Base-by-base conservation (phyloP, 345 rosid genomes). In the Gossypium thurberi region DNA sequence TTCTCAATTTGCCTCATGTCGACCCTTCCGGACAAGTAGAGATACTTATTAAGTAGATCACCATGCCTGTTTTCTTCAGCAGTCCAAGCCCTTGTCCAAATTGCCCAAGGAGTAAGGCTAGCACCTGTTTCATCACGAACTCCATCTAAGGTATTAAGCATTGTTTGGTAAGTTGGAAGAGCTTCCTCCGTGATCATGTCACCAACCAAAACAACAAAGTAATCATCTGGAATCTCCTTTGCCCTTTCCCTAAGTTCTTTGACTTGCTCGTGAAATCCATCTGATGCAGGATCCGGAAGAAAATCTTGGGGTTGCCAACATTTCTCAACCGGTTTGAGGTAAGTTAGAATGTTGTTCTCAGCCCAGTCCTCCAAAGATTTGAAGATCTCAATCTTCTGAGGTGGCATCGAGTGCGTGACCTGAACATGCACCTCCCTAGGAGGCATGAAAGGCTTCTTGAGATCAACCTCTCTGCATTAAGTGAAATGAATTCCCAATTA, bases 271-370 rank as follows among this genome's bases (percentile, higher is more conserved):
- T 89, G 77, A 53, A 94, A 92, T 53, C 92, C 98, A 52, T 90
- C 91, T 0, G 91, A 88, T 15, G 88, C 84, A 52, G 99, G 89
- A 70, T 91, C 98, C 0, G 98, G 99, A 72, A 95, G 86, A 80
- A 90, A 90, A 79, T 91, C 97, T 75, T 90, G 94, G 33, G 98
- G 94, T 62, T 92, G 98, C 99, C 99, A 92, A 28, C 92, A 87
- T 51, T 95, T 89, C 84, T 92, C 97, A 10, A 95, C 99, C 6
- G 92, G 91, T 77, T 89, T 95, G 71, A 95, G 91, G 73, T 80
- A 87, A 70, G 76, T 61, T 75, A 95, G 77, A 23, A 95, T 78
- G 79, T 90, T 88, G 67, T 88, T 4, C 83, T 86, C 93, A 1
- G 97, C 99, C 98, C 99, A 95, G 20, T 21, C 81, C 77, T 92